Evolutionary conservation across 2,329 filamentous ascomycete species (phyloP), one percentile per base, ranked within the genome.

Genomic region (Fusarium sororula): DNA sequence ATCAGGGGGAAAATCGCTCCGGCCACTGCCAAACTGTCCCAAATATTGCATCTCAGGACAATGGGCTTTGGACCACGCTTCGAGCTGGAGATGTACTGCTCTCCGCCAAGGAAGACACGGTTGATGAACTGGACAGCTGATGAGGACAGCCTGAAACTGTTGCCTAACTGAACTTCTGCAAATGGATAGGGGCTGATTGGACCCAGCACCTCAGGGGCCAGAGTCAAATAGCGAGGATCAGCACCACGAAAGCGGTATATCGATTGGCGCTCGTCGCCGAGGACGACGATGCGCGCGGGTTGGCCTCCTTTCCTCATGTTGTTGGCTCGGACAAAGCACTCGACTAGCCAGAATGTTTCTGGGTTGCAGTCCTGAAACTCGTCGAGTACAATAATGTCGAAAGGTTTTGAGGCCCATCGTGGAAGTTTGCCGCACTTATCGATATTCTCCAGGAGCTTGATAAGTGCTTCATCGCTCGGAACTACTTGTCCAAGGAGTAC

Each of bases 311-410:
- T 61, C 17, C 60, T 64, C 14, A 37, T 57, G 14, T 73, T 69
- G 26, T 80, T 75, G 24, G 78, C 68, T 5, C 44, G 61, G 32
- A 81, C 68, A 22, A 82, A 80, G n/a, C 70, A 66, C 26, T 32
- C 68, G 1, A 69, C 59, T 6, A 81, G 59, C 78, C 75, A 80
- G 55, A 79, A 81, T 5, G 79, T 63, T 30, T 68, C 35, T 12
- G 75, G 70, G 4, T 77, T 80, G 32, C 79, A 81, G 38, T 82
- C 80, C 37, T 81, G 80, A 26, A 81, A 75, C 60, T 82, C 80
- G 38, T 82, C 80, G 15, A 81, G 41, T 9, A 81, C 74, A 37
- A 82, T 68, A 8, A 81, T 77, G n/a, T 81, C 78, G 57, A 78
- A 81, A 20, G 77, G 77, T 17, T 37, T 28, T 14, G n/a, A 68